Evolutionary conservation across 2,329 filamentous ascomycete species (phyloP), one percentile per base, ranked within the genome.

Genomic region (Colletotrichum gigasporum): DNA sequence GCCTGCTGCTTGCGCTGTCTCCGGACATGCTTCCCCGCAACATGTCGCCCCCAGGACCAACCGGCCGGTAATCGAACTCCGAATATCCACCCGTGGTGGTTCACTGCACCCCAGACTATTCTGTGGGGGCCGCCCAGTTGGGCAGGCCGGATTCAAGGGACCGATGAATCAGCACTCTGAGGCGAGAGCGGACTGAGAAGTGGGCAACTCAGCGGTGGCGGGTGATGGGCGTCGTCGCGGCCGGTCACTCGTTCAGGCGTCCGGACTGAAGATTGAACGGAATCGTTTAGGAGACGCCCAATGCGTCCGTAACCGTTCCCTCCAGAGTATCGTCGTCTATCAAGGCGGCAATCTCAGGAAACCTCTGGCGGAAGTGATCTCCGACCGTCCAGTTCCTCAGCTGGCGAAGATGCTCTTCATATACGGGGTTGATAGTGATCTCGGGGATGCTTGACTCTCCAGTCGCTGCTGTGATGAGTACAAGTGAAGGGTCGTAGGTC

Each of bases 311-410:
- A n/a, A n/a, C n/a, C n/a, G n/a, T n/a, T n/a, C n/a, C n/a, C n/a
- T n/a, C n/a, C n/a, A n/a, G n/a, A n/a, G n/a, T n/a, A n/a, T n/a
- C n/a, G n/a, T n/a, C n/a, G n/a, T n/a, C n/a, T n/a, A 73, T 72
- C 0, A 72, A 54, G 0, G 55, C 37, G 9, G 69, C 57, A 8
- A 75, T 67, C 2, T 70, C 69, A 2, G 72, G 72, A 32, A 73
- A 73, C 7, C 65, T 61, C 10, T 64, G 59, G 20, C 72, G 65
- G 44, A 75, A 75, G 0, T 68, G 63, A 5, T 69, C 64, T 3
- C 70, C 71, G 3, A 74, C 70, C 0, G 72, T 72, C 72, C 72
- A 74, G 59, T 74, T 70, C 35, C 67, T 67, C 51, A 74, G 68
- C 39, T 73, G 72, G 3, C 72, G 70, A 34, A 74, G 68, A 37